A percentile compares a stretch with the other conserved stretches of the same genome.
Evolutionary conservation across 176 grass and related monocot species (phyloP).

Genomic region (Triticum turgidum): DNA sequence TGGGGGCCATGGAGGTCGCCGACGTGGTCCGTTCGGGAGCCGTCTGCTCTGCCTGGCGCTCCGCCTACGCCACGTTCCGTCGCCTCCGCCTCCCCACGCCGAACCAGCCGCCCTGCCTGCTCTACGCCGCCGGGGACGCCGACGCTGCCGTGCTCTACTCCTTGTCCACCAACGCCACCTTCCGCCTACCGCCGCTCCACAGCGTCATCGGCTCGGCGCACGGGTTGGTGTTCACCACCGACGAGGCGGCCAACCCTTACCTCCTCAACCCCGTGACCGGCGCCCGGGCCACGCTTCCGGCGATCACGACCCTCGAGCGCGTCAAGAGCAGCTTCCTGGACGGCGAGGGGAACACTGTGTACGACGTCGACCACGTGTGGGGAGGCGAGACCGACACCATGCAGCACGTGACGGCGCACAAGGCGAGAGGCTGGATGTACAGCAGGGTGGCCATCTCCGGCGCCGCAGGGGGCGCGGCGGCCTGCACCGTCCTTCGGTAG

Average conservation of each 20-base stretch:
- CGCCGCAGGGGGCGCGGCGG: background rate
- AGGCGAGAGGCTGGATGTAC: background rate
- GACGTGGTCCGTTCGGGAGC: background rate
- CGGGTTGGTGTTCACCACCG: conserved; percentile 26
- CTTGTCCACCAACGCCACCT: background rate
- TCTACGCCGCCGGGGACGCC: background rate
- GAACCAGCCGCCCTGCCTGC: background rate
- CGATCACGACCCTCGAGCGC: background rate
- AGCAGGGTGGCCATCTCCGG: background rate
- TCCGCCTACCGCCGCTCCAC: background rate
- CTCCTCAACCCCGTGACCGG: conserved; percentile 37
- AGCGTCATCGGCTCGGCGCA: background rate
- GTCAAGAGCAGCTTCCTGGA: background rate
- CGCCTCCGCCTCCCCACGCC: background rate
- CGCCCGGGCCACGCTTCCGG: background rate
- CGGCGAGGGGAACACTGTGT: background rate
- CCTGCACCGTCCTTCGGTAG: conserved; percentile 9
- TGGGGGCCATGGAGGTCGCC: background rate
- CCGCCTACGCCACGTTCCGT: conserved; percentile 12
- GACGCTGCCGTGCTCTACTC: conserved; percentile 4
- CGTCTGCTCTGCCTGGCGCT: conserved; percentile 1
- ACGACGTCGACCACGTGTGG: background rate
- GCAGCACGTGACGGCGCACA: background rate
- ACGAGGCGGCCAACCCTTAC: conserved; percentile 12
- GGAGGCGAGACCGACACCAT: background rate